A percentile compares a stretch with the other conserved stretches of the same genome.
Evolutionary conservation across 1,284 basidiomycete genomes (phyloP).

Genomic region (Tilletia indica): DNA sequence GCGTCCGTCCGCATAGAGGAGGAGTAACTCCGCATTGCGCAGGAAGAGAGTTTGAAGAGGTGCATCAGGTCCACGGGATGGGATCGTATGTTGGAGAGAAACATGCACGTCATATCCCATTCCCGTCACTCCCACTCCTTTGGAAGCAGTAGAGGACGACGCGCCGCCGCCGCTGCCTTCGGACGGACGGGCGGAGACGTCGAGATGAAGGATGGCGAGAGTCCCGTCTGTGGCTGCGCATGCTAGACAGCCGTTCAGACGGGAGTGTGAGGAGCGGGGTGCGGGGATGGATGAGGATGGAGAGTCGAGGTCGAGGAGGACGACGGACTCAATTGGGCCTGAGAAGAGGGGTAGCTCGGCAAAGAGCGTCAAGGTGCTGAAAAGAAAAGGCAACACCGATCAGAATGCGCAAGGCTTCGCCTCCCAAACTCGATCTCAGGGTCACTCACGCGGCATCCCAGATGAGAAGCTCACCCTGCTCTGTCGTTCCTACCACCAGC

Average conservation of each 20-base stretch:
- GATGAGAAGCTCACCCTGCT: slow-evolving; percentile 41
- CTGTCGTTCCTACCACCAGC: slow-evolving; percentile 37
- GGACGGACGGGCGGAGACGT: slow-evolving; percentile 60
- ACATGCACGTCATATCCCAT: slow-evolving; percentile 19
- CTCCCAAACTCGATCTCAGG: not conserved
- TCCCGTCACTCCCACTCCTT: too few species aligned
- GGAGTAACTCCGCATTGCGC: slow-evolving; percentile 70
- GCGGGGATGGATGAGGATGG: slow-evolving; percentile 43
- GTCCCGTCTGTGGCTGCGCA: slow-evolving; percentile 78
- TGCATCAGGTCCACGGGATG: slow-evolving; percentile 61
- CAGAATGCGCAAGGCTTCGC: too few species aligned
- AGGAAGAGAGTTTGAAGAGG: slow-evolving; percentile 69
- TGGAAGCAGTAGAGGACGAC: slow-evolving; percentile 16
- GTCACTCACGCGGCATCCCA: slow-evolving; percentile 22
- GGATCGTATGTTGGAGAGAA: slow-evolving; percentile 47
- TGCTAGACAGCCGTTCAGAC: slow-evolving; percentile 69
- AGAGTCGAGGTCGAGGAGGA: slow-evolving; percentile 61
- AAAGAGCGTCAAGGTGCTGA: slow-evolving; percentile 66
- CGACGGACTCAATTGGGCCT: slow-evolving; percentile 64
- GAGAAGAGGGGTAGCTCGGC: slow-evolving; percentile 72
- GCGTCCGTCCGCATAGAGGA: slow-evolving; percentile 74
- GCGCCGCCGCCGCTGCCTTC: not conserved
- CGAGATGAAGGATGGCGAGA: slow-evolving; percentile 73
- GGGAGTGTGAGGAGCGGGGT: slow-evolving; percentile 54
- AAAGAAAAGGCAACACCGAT: not conserved